A percentile compares a stretch with the other conserved stretches of the same genome.
These are phyloP conservation scores for Russula brevipes DNA, from an alignment of 768 basidiomycete genomes.

Conservation along the genomic window DNA sequence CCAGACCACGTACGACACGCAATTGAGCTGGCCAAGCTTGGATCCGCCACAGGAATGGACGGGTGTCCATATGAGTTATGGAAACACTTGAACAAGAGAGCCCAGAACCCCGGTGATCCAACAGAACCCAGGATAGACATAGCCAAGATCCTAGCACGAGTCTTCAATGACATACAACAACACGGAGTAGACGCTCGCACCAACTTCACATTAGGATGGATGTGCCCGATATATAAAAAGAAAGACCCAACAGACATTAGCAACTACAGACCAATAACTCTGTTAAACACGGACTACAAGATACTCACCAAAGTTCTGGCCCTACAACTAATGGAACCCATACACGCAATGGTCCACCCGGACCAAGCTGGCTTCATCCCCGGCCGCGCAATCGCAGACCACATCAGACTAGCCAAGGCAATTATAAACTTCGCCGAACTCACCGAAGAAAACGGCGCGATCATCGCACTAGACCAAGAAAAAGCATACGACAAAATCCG, in stretches of 20 bases:
- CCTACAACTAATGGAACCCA: conserved; percentile 7
- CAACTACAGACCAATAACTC: conserved; percentile 25
- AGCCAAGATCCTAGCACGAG: not conserved
- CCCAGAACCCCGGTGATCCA: too few species aligned
- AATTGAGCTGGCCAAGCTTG: not conserved
- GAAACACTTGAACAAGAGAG: too few species aligned
- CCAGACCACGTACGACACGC: too few species aligned
- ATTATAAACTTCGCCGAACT: conserved; percentile 5
- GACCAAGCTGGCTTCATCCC: conserved; percentile 12
- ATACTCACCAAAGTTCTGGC: conserved; percentile 21
- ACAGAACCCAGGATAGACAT: not conserved
- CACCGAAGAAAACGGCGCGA: not conserved
- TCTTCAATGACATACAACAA: conserved; percentile 25
- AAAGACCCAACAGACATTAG: conserved; percentile 9
- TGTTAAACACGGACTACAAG: conserved; percentile 21
- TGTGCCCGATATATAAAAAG: conserved; percentile 27
- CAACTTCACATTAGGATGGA: conserved; percentile 17
- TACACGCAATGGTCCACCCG: not conserved
- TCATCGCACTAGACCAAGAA: not conserved
- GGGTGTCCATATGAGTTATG: conserved; percentile 19
- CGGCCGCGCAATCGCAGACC: not conserved
- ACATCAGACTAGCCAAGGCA: not conserved
- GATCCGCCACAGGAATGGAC: conserved; percentile 6
- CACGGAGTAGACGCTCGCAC: not conserved
- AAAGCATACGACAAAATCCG: not conserved